phyloP scores from a whole-genome alignment of 495 filamentous ascomycete species.

The Lophiotrema nucula region DNA sequence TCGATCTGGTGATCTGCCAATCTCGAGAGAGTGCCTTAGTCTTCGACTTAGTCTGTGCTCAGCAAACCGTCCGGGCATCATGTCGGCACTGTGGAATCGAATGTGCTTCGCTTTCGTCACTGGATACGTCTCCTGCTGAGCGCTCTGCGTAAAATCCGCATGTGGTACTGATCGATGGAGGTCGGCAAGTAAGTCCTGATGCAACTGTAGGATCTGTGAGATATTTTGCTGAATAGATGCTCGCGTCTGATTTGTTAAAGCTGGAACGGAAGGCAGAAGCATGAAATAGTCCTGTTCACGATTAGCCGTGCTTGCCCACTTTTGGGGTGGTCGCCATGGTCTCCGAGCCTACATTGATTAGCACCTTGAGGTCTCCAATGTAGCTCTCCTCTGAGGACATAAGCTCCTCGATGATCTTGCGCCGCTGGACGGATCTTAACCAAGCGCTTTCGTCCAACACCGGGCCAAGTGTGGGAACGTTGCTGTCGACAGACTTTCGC shows the following conservation, averaged over 20 bases:
- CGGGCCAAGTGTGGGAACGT: conserved; percentile 50
- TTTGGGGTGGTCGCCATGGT: not conserved
- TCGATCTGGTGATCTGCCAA: conserved; percentile 32
- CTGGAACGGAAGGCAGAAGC: conserved; percentile 60
- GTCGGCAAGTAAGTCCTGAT: conserved; percentile 67
- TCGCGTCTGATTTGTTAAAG: conserved; percentile 54
- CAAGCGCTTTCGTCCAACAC: conserved; percentile 69
- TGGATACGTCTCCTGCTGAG: conserved; percentile 20
- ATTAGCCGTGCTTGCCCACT: not conserved
- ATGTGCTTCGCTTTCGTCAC: conserved; percentile 37
- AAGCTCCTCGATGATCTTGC: conserved; percentile 78
- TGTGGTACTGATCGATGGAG: conserved; percentile 62
- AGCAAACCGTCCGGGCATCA: conserved; percentile 48
- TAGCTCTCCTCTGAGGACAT: conserved; percentile 85
- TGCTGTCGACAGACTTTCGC: conserved; percentile 68
- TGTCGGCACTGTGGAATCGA: conserved; percentile 60
- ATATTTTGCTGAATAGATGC: conserved; percentile 65
- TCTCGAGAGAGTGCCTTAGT: conserved; percentile 40
- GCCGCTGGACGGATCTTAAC: conserved; percentile 68
- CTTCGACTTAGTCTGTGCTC: conserved; percentile 26
- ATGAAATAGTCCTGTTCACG: conserved; percentile 61
- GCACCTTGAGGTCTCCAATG: conserved; percentile 77
- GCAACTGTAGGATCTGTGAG: conserved; percentile 66
- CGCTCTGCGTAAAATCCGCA: conserved; percentile 56
- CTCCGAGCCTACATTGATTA: conserved; percentile 66